phyloP scores from a whole-genome alignment of 331 rosid species.

The Saraca asoca region DNA sequence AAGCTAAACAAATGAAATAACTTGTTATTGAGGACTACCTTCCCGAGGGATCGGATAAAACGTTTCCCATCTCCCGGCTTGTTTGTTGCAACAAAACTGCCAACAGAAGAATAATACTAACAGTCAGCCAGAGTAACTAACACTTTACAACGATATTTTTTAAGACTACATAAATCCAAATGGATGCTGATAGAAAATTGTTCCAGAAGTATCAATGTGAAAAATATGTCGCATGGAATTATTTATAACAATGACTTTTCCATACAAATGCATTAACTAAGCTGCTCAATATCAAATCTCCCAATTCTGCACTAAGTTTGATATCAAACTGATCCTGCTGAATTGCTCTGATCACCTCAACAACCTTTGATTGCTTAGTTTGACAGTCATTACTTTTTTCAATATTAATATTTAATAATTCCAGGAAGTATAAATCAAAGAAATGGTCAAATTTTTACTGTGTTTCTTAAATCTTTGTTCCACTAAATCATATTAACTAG shows the following conservation, averaged over 20 bases:
- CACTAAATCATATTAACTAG: not conserved
- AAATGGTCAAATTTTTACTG: not conserved
- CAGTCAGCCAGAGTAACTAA: slow-evolving; percentile 17
- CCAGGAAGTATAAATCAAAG: not conserved
- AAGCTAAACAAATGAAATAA: not conserved
- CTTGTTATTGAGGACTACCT: slow-evolving; percentile 55
- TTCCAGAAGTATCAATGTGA: no score
- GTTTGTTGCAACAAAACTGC: slow-evolving; percentile 73
- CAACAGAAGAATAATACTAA: slow-evolving; percentile 19
- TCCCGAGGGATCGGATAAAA: slow-evolving; percentile 74
- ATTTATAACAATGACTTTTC: no score
- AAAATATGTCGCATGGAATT: no score
- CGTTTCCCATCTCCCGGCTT: slow-evolving; percentile 78
- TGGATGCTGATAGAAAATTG: no score
- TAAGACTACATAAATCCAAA: no score
- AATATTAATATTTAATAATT: not conserved
- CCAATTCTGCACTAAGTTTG: no score
- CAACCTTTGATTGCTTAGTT: no score
- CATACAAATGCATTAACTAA: no score
- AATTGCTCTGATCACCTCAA: not conserved
- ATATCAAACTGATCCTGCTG: no score
- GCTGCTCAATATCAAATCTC: no score
- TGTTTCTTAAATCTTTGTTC: not conserved
- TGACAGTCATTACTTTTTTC: no score
- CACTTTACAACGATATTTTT: no score